These are phyloP conservation scores for Talaromyces verruculosus DNA, from an alignment of 2,329 filamentous ascomycete species.

Conservation along the genomic window DNA sequence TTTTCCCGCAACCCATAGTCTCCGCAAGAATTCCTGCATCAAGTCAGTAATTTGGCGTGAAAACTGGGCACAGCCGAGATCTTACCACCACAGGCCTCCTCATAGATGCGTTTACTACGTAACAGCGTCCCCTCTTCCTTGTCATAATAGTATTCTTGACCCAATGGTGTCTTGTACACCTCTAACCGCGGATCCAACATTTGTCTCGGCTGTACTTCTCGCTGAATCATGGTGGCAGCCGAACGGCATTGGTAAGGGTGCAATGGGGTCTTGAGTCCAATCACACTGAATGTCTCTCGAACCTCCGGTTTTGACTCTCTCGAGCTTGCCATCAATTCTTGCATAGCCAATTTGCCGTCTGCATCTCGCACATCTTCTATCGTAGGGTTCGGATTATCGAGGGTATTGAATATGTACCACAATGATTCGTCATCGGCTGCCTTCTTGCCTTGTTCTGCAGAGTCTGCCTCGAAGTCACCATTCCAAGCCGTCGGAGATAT, in stretches of 20 bases:
- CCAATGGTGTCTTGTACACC: slow-evolving; percentile 59
- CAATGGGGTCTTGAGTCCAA: slow-evolving; percentile 57
- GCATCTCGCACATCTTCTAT: slow-evolving; percentile 33
- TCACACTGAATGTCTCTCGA: slow-evolving; percentile 28
- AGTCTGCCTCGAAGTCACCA: slow-evolving; percentile 26
- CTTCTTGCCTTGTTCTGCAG: slow-evolving; percentile 22
- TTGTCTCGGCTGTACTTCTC: slow-evolving; percentile 65
- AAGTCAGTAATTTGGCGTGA: not conserved
- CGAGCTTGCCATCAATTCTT: slow-evolving; percentile 33
- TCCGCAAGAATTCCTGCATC: slow-evolving; percentile 45
- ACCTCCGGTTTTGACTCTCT: slow-evolving; percentile 19
- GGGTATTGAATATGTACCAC: slow-evolving; percentile 54
- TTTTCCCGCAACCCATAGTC: slow-evolving; percentile 70
- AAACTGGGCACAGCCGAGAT: too few species aligned
- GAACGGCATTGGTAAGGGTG: slow-evolving; percentile 80
- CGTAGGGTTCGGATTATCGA: slow-evolving; percentile 41
- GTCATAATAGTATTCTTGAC: slow-evolving; percentile 68
- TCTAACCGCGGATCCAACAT: slow-evolving; percentile 73
- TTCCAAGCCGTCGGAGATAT: slow-evolving; percentile 41
- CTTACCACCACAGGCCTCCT: slow-evolving; percentile 64
- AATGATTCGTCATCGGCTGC: slow-evolving; percentile 44
- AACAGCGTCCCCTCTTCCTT: slow-evolving; percentile 62
- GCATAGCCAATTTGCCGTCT: slow-evolving; percentile 39
- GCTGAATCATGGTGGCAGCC: slow-evolving; percentile 78
- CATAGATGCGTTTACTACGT: slow-evolving; percentile 69